Evolutionary conservation across 2,329 filamentous ascomycete genomes (phyloP).

Genomic region (Dendryphion nanum): DNA sequence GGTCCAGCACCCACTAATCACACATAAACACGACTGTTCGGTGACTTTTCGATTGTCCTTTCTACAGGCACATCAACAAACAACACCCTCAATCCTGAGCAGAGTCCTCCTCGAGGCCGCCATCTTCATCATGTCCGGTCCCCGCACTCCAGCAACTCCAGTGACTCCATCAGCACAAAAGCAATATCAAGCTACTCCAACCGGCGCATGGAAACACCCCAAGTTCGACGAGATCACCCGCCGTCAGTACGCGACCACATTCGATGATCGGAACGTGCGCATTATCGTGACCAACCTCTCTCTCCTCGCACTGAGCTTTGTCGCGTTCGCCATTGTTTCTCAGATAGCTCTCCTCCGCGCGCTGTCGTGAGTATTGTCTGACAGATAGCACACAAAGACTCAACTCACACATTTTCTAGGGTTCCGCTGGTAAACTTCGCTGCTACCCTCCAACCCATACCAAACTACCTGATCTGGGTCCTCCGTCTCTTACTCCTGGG

Average conservation of each 20-base stretch:
- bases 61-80: too few species aligned
- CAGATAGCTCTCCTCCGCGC: slow-evolving; percentile 2
- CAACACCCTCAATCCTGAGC: too few species aligned
- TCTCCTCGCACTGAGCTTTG: slow-evolving; percentile 52
- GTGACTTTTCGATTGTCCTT: too few species aligned
- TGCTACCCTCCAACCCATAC: slow-evolving; percentile 37
- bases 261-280: slow-evolving; percentile 73
- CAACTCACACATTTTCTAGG: slow-evolving; percentile 36
- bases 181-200: slow-evolving; percentile 30
- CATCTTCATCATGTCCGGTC: slow-evolving; percentile 17
- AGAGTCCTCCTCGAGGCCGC: too few species aligned
- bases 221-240: slow-evolving; percentile 81
- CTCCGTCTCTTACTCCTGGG: slow-evolving; percentile 54
- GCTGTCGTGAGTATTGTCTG: slow-evolving; percentile 14
- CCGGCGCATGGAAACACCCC: slow-evolving; percentile 89
- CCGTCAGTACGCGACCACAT: slow-evolving; percentile 74
- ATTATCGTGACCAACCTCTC: slow-evolving; percentile 67
- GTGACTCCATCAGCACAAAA: slow-evolving; percentile 24
- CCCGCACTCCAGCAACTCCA: slow-evolving; percentile 15
- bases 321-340: slow-evolving; percentile 21
- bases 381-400: slow-evolving; percentile 30
- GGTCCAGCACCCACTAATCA: too few species aligned
- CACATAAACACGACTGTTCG: too few species aligned
- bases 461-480: slow-evolving; percentile 41
- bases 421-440: too few species aligned